Evolutionary conservation across 2,329 filamentous ascomycete genomes (phyloP).

Genomic region (Colletotrichum filicis): DNA sequence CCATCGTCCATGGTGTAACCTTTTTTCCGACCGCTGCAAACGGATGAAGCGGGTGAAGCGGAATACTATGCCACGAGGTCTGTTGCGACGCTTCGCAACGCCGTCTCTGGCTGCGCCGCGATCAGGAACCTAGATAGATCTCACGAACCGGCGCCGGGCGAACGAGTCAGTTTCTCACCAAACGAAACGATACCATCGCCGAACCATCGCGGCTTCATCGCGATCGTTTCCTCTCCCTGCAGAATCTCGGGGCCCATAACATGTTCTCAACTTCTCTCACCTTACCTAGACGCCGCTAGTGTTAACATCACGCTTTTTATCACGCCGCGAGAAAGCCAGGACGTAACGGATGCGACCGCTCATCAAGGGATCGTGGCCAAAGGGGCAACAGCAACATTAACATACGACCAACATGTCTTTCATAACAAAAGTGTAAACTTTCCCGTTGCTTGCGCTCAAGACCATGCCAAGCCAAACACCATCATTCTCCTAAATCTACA

Average conservation of each 20-base stretch:
- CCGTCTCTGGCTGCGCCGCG: neutral
- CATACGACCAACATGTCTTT: neutral
- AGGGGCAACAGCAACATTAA: neutral
- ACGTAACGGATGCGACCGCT: neutral
- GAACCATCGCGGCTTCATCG: neutral
- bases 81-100: neutral
- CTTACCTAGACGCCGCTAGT: neutral
- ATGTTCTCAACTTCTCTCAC: neutral
- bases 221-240: neutral
- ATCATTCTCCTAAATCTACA: neutral
- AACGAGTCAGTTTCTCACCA: constrained; percentile 13
- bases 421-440: neutral
- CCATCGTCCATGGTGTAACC: neutral
- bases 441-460: neutral
- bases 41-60: constrained; percentile 21
- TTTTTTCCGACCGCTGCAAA: constrained; percentile 19
- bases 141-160: constrained; percentile 3
- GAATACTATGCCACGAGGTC: constrained; percentile 1
- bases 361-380: neutral
- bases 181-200: constrained; percentile 1
- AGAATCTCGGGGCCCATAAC: constrained; percentile 14
- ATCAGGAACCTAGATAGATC: neutral
- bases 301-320: neutral
- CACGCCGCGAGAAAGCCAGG: neutral
- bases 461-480: neutral